Evolutionary conservation across 805 yeast genomes (phyloP).

Genomic region (Hemisphaericaspora nanyangensis): DNA sequence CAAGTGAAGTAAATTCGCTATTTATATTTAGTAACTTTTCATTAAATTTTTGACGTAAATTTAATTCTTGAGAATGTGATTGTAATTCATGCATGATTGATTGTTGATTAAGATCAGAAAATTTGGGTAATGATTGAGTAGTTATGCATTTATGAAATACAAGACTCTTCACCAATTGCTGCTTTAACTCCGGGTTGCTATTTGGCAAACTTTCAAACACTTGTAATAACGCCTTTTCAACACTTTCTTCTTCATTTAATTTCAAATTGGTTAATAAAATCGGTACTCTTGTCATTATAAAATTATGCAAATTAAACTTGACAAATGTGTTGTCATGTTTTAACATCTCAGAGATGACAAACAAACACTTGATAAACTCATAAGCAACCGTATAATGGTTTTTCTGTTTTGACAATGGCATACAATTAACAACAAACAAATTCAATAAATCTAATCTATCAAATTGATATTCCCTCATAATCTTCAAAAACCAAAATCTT

Average conservation of each 20-base stretch:
- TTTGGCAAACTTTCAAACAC: conserved; percentile 11
- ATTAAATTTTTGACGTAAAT: conserved; percentile 21
- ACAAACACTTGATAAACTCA: conserved; percentile 18
- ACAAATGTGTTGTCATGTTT: conserved; percentile 8
- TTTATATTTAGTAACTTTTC: conserved; percentile 31
- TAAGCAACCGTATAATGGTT: conserved; percentile 11
- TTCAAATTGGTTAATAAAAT: conserved; percentile 17
- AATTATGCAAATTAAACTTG: conserved; percentile 33
- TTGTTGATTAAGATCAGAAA: conserved; percentile 22
- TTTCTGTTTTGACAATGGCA: conserved; percentile 7
- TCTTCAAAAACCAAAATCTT: conserved; percentile 24
- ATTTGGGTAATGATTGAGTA: conserved; percentile 17
- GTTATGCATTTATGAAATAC: conserved; percentile 25
- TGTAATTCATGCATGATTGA: conserved; percentile 24
- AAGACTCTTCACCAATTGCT: conserved; percentile 27
- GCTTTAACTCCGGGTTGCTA: conserved; percentile 13
- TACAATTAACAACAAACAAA: conserved; percentile 10
- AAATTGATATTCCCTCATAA: conserved; percentile 22
- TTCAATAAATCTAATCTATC: conserved; percentile 12
- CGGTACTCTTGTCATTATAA: conserved; percentile 27
- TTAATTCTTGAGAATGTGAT: conserved; percentile 19
- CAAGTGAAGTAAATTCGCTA: conserved; percentile 37
- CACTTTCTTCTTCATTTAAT: conserved; percentile 8
- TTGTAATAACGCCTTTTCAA: conserved; percentile 15
- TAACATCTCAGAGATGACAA: conserved; percentile 14